phyloP scores from a whole-genome alignment of 2,329 filamentous ascomycete species.

The Talaromyces albobiverticillius region DNA sequence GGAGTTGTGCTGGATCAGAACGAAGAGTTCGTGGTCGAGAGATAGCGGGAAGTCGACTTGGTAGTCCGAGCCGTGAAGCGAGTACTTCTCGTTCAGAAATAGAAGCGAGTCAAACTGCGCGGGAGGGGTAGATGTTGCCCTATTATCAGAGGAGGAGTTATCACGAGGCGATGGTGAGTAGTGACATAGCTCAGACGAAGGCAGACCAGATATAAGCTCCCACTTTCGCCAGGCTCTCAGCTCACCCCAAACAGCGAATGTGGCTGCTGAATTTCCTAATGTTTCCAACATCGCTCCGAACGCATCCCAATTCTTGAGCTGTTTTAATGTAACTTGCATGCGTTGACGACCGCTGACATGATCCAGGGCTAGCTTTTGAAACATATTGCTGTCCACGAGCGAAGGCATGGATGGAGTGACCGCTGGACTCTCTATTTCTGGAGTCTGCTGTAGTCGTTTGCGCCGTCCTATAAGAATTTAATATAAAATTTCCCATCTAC shows the following conservation, averaged over 20 bases:
- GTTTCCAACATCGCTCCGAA: constrained; percentile 5
- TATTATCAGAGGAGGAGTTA: background rate
- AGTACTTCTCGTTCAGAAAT: constrained; percentile 1
- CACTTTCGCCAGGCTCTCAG: constrained; percentile 7
- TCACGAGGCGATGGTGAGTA: background rate
- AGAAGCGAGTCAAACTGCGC: background rate
- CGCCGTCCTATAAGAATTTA: background rate
- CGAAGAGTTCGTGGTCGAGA: constrained; percentile 9
- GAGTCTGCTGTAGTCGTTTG: background rate
- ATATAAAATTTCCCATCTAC: background rate
- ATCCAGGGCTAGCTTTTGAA: constrained; percentile 1
- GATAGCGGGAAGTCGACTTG: constrained; percentile 3
- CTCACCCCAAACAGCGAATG: constrained; percentile 9
- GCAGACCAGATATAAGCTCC: constrained; percentile 1
- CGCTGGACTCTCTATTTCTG: background rate
- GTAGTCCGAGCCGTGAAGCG: constrained; percentile 3
- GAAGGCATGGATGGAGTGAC: background rate
- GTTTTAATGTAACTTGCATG: constrained; percentile 7
- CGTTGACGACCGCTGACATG: constrained; percentile 12
- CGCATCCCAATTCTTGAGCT: constrained; percentile 2
- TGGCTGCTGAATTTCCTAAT: background rate
- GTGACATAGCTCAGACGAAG: background rate
- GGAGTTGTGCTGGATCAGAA: constrained; percentile 9
- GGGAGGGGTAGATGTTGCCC: background rate
- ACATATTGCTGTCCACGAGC: background rate